phyloP scores from a whole-genome alignment of 164 flowering plant species.

The Vitis labrusca region DNA sequence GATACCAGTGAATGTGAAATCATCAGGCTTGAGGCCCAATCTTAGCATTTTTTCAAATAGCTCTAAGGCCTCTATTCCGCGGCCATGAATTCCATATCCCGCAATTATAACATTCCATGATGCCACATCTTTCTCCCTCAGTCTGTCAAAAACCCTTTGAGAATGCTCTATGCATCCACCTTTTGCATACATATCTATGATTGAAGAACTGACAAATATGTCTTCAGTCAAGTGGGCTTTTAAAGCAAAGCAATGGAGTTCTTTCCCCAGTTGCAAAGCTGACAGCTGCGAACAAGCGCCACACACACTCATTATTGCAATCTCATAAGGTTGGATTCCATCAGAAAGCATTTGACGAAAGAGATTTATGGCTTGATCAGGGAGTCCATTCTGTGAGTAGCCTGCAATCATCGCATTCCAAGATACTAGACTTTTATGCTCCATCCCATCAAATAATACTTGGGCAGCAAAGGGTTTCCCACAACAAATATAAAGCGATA shows the following conservation, averaged over 20 bases:
- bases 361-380: slow-evolving; percentile 37
- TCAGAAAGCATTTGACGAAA: slow-evolving; percentile 48
- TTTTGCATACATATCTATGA: slow-evolving; percentile 71
- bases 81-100: slow-evolving; percentile 66
- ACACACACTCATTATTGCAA: slow-evolving; percentile 39
- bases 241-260: slow-evolving; percentile 52
- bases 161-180: slow-evolving; percentile 52
- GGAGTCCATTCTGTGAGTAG: slow-evolving; percentile 48
- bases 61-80: slow-evolving; percentile 43
- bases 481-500: slow-evolving; percentile 58
- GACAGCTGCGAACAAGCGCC: slow-evolving; percentile 64
- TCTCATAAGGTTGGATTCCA: slow-evolving; percentile 40
- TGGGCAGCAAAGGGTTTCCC: slow-evolving; percentile 30
- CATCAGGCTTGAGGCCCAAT: slow-evolving; percentile 43
- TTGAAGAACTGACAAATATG: slow-evolving; percentile 42
- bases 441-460: slow-evolving; percentile 41
- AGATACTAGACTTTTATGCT: slow-evolving; percentile 41
- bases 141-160: slow-evolving; percentile 38
- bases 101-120: slow-evolving; percentile 59
- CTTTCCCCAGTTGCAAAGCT: slow-evolving; percentile 56
- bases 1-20: slow-evolving; percentile 49
- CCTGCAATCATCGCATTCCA: slow-evolving; percentile 82
- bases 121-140: slow-evolving; percentile 40
- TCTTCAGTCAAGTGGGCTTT: slow-evolving; percentile 40
- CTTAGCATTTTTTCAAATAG: slow-evolving; percentile 47